These are phyloP conservation scores for Aspergillus sp. DNA, from an alignment of 2,329 filamentous ascomycete genomes.

Conservation along the genomic window DNA sequence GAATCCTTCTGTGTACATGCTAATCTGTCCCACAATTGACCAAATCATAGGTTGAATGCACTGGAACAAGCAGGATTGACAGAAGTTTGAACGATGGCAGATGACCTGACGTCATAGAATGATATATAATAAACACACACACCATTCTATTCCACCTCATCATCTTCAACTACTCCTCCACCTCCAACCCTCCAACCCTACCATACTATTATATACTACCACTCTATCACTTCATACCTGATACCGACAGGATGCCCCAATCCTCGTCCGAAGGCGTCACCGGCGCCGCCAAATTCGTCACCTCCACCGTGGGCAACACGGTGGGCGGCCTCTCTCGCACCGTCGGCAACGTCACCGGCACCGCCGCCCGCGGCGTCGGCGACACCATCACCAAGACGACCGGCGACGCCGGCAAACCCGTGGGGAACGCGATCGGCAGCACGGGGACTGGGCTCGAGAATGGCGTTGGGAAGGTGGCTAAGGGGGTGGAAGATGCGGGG, in stretches of 20 bases:
- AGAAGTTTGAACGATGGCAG: too few species aligned
- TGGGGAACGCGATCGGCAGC: slow-evolving; percentile 57
- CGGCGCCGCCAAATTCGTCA: slow-evolving; percentile 55
- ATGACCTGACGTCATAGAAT: too few species aligned
- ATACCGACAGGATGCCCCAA: slow-evolving; percentile 6
- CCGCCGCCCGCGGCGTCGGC: slow-evolving; percentile 57
- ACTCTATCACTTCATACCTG: too few species aligned
- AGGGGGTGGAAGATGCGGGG: slow-evolving; percentile 59
- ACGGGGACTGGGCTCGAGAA: slow-evolving; percentile 55
- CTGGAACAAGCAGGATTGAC: too few species aligned
- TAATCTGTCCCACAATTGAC: too few species aligned
- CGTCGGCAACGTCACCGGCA: slow-evolving; percentile 55
- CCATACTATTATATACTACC: too few species aligned
- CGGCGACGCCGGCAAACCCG: slow-evolving; percentile 53
- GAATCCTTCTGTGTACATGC: too few species aligned
- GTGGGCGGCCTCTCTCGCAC: slow-evolving; percentile 55
- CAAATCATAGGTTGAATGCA: too few species aligned
- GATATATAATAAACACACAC: too few species aligned
- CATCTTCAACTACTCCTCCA: too few species aligned
- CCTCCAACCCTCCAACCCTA: too few species aligned
- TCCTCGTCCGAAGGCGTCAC: slow-evolving; percentile 41
- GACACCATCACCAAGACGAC: slow-evolving; percentile 56
- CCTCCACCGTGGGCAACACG: slow-evolving; percentile 56
- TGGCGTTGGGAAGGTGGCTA: slow-evolving; percentile 50
- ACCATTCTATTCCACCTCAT: too few species aligned